Evolutionary conservation across 345 rosid species (phyloP).

Genomic region (Salix purpurea): DNA sequence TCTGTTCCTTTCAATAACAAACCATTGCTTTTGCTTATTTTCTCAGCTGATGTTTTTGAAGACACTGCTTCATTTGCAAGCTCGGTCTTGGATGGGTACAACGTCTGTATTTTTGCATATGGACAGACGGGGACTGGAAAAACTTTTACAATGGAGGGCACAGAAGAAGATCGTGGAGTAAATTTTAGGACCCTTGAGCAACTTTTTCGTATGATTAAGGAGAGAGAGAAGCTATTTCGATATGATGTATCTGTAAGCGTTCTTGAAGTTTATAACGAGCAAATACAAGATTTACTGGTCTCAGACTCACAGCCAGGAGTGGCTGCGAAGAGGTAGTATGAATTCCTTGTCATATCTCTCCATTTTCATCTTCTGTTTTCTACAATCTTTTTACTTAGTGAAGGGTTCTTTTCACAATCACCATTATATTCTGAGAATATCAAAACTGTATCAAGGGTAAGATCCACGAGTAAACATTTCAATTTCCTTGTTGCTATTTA

Average conservation of each 20-base stretch:
- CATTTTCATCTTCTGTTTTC: neutral
- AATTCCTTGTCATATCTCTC: neutral
- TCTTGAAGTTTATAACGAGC: constrained; percentile 96
- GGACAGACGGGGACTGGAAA: constrained; percentile 98
- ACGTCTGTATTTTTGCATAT: constrained; percentile 90
- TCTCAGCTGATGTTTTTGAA: constrained; percentile 73
- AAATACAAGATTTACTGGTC: constrained; percentile 74
- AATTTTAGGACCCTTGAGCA: constrained; percentile 86
- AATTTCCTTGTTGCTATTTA: neutral
- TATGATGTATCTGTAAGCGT: constrained; percentile 88
- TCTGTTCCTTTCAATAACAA: constrained; percentile 4
- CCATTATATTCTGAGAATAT: neutral
- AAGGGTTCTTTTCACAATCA: neutral
- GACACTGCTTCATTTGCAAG: constrained; percentile 85
- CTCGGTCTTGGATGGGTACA: constrained; percentile 93
- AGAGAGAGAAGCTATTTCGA: constrained; percentile 51
- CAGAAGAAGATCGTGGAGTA: constrained; percentile 83
- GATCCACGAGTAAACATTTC: neutral
- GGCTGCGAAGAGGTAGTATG: constrained; percentile 56
- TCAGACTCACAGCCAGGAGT: constrained; percentile 53
- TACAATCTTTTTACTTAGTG: neutral
- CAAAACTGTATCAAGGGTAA: neutral
- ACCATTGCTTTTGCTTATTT: constrained; percentile 12
- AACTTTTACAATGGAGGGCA: constrained; percentile 94
- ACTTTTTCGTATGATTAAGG: constrained; percentile 58